Percentiles rank a stretch among this genome's conserved stretches.
phyloP scores from a whole-genome alignment of 306 rosid genomes.

The Potentilla sterilis region DNA sequence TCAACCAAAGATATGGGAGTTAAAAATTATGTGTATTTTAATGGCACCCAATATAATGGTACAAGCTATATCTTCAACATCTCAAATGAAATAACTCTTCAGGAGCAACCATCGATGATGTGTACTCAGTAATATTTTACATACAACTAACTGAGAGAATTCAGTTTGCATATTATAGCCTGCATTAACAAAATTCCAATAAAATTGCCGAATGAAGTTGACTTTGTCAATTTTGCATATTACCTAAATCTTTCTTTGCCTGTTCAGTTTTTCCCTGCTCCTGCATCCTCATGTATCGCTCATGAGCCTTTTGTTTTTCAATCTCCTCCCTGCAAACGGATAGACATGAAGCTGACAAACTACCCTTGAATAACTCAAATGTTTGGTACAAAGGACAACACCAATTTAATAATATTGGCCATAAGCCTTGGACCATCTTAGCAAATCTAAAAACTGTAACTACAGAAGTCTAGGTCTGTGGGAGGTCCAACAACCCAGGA shows the following conservation, averaged over 20 bases:
- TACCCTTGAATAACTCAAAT: background rate
- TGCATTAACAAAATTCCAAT: background rate
- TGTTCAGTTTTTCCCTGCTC: conserved; percentile 97
- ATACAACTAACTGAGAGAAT: background rate
- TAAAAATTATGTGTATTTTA: background rate
- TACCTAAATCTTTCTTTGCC: conserved; percentile 93
- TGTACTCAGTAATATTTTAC: background rate
- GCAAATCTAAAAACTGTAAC: background rate
- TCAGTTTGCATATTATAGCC: background rate
- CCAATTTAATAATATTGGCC: background rate
- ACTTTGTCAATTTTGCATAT: background rate
- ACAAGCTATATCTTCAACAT: background rate
- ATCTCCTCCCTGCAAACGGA: conserved; percentile 72
- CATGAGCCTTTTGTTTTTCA: conserved; percentile 95
- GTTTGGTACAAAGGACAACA: background rate
- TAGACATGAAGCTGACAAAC: background rate
- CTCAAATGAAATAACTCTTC: background rate
- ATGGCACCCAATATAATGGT: background rate
- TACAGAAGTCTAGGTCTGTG: background rate
- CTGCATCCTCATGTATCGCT: conserved; percentile 82
- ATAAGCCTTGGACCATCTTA: background rate
- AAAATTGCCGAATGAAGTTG: background rate
- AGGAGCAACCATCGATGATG: background rate
- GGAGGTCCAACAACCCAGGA: background rate
- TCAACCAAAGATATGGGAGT: background rate